Percentiles rank a stretch among this genome's conserved stretches.
These are phyloP conservation scores for Silene conica DNA, from an alignment of 148 eudicot genomes.

Conservation along the genomic window DNA sequence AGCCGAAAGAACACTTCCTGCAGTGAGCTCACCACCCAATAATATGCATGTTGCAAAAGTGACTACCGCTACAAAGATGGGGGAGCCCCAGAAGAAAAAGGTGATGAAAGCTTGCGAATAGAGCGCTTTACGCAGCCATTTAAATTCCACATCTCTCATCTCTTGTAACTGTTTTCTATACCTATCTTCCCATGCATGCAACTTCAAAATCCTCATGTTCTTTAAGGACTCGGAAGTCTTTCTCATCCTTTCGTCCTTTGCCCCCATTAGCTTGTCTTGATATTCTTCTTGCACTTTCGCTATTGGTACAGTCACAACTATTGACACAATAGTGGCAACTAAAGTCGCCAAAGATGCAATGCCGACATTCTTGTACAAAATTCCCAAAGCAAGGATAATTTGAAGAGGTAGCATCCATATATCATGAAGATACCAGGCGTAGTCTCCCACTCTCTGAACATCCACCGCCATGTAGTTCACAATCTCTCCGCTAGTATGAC, in stretches of 20 bases:
- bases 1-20: conserved; percentile 84
- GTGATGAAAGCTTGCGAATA: conserved; percentile 80
- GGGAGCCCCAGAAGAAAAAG: conserved; percentile 88
- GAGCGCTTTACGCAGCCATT: conserved; percentile 76
- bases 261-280: conserved; percentile 82
- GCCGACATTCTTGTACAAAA: conserved; percentile 91
- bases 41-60: conserved; percentile 78
- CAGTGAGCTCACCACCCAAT: conserved; percentile 66
- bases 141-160: conserved; percentile 75
- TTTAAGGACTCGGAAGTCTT: conserved; percentile 78
- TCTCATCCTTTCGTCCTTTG: conserved; percentile 92
- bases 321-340: conserved; percentile 68
- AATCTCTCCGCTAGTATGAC: conserved; percentile 86
- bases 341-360: conserved; percentile 73
- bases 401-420: conserved; percentile 93
- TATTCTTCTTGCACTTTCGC: conserved; percentile 78
- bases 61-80: conserved; percentile 81
- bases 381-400: conserved; percentile 72
- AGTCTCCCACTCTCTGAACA: conserved; percentile 90
- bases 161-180: conserved; percentile 59
- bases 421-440: conserved; percentile 80
- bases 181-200: conserved; percentile 94
- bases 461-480: conserved; percentile 96
- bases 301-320: conserved; percentile 65
- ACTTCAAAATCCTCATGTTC: conserved; percentile 88